Evolutionary conservation across 176 grass and related monocot genomes (phyloP), one percentile per base, ranked within the genome.

Genomic region (Areca catechu): DNA sequence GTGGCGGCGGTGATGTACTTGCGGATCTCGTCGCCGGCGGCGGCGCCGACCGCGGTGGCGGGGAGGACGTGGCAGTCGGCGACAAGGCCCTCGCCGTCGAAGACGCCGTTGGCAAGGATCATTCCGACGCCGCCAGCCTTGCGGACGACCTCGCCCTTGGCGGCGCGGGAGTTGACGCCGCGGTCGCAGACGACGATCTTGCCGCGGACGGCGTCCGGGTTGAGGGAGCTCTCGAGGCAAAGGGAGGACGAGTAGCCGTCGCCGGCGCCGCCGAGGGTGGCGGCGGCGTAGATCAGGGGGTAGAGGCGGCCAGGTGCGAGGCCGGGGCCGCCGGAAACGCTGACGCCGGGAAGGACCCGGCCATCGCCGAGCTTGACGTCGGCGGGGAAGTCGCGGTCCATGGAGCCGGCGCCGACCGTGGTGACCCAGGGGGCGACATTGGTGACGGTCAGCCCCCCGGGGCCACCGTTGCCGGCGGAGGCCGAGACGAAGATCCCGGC

Each of bases 11-110:
- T 71, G 16, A 96, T 84, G 74, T 96, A 96, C 71, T 80, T 87
- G 1, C 86, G 79, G 48, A 96, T 62, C 76, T 60, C 72, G 16
- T 88, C 83, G 9, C 92, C 92, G 0, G 77, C 62, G 1, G 68
- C 52, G 5, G 86, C 92, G 15, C 86, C 92, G 15, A 96, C 66
- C 21, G 86, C 83, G 49, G 86, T 85, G 49, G 92, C 83, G 0
- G 92, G 86, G 0, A 96, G 72, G 12, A 96, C 86, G 49, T 96
- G 92, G 83, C 86, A 87, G 71, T 96, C 92, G 7, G 92, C 92
- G 0, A 96, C 83, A 0, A 96, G 77, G 23, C 92, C 92, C 69
- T 96, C 92, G 19, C 92, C 86, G 50, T 96, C 92, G 76, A 96
- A 96, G 25, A 76, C 77, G 4, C 86, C 86, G 47, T 96, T 96